Conservation (phyloP, 345 rosid genomes). For the Garcia nutans region DNA sequence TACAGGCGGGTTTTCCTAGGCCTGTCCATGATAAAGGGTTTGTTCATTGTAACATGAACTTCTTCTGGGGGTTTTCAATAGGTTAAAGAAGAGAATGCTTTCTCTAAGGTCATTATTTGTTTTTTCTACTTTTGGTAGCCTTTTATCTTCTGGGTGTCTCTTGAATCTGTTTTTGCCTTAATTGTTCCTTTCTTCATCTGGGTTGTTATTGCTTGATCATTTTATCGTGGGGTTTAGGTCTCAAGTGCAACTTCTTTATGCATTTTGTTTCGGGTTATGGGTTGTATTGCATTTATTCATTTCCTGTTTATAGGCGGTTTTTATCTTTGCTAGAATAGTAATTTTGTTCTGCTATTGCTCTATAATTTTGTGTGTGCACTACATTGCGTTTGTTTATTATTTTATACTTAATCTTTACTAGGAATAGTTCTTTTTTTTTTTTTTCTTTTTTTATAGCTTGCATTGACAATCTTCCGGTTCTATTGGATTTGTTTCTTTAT, state of each 20-base stretch:
- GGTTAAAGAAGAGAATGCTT: slow-evolving; percentile 20
- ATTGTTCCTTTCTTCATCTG: not conserved
- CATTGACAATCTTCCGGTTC: not conserved
- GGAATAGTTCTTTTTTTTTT: not conserved
- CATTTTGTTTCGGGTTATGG: not conserved
- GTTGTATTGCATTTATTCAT: not conserved
- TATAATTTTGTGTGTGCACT: not conserved
- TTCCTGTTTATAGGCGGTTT: not conserved
- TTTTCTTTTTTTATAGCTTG: not conserved
- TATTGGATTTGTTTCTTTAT: not conserved
- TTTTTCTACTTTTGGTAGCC: not conserved
- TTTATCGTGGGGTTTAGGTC: not conserved
- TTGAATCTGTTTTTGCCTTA: not conserved
- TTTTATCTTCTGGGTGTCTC: slow-evolving; percentile 3
- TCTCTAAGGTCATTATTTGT: slow-evolving; percentile 18
- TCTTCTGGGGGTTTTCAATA: not conserved
- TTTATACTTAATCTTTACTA: not conserved
- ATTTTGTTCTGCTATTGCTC: not conserved
- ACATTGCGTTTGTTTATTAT: not conserved
- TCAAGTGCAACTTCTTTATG: not conserved
- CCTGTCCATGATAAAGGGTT: not conserved
- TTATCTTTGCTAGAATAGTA: not conserved
- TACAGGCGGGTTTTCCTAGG: slow-evolving; percentile 5
- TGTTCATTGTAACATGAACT: slow-evolving; percentile 3
- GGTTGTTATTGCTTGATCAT: not conserved